These are phyloP conservation scores for Apostasia shenzhenica DNA, from an alignment of 106 monocot species.

Conservation along the genomic window DNA sequence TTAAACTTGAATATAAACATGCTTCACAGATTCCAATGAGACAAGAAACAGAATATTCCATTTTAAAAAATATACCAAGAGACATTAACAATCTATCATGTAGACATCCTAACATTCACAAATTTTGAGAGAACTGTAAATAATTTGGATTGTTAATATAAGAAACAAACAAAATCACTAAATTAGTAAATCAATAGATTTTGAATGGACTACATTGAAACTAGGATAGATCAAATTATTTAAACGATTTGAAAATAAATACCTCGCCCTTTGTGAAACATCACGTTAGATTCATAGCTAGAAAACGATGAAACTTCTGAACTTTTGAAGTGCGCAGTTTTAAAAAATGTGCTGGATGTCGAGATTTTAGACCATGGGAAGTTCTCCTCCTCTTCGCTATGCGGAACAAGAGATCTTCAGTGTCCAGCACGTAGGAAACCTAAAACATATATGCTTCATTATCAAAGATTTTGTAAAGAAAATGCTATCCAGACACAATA, in stretches of 20 bases:
- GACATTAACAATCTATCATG: too few species aligned
- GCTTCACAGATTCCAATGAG: too few species aligned
- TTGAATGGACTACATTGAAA: not conserved
- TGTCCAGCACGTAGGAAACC: slow-evolving; percentile 74
- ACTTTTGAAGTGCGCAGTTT: slow-evolving; percentile 16
- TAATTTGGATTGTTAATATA: too few species aligned
- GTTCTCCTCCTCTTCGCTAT: slow-evolving; percentile 27
- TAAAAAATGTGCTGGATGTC: slow-evolving; percentile 4
- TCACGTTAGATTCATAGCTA: slow-evolving; percentile 9
- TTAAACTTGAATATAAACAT: too few species aligned
- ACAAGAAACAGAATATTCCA: too few species aligned
- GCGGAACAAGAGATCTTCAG: slow-evolving; percentile 58
- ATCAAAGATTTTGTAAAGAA: too few species aligned
- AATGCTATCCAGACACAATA: too few species aligned
- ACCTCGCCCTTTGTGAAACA: not conserved
- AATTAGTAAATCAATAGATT: too few species aligned
- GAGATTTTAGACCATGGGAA: not conserved
- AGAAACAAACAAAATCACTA: too few species aligned
- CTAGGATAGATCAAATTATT: not conserved
- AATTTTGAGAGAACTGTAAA: too few species aligned
- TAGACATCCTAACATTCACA: too few species aligned
- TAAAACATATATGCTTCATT: slow-evolving; percentile 12
- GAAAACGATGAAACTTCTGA: slow-evolving; percentile 37
- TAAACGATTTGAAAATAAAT: not conserved
- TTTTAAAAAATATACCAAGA: too few species aligned